A percentile compares a stretch with the other conserved stretches of the same genome.
Evolutionary conservation across 2,329 filamentous ascomycete genomes (phyloP).

Genomic region (Cryphonectria japonica): DNA sequence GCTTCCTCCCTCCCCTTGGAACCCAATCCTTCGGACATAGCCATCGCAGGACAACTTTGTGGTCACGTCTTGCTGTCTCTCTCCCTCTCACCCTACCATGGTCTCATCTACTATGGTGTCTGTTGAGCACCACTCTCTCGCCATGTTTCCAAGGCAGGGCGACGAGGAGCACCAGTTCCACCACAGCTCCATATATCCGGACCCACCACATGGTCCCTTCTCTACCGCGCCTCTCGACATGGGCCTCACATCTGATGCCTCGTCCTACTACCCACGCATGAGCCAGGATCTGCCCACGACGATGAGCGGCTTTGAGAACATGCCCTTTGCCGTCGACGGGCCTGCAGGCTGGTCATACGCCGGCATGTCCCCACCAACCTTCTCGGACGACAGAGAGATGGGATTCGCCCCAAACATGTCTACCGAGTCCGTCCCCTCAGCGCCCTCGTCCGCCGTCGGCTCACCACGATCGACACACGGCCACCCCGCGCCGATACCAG

Average conservation of each 20-base stretch:
- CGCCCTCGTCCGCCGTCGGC: slow-evolving; percentile 68
- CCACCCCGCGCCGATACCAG: slow-evolving; percentile 59
- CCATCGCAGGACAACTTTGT: background rate
- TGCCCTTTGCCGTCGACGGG: slow-evolving; percentile 51
- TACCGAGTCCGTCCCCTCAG: slow-evolving; percentile 64
- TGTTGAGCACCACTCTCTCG: slow-evolving; percentile 33
- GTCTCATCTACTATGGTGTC: slow-evolving; percentile 32
- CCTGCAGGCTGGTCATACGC: slow-evolving; percentile 49
- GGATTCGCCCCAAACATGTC: slow-evolving; percentile 60
- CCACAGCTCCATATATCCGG: slow-evolving; percentile 49
- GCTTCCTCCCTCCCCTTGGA: slow-evolving; percentile 1
- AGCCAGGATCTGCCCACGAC: slow-evolving; percentile 46
- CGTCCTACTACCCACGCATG: slow-evolving; percentile 44
- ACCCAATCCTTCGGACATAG: background rate
- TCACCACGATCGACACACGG: slow-evolving; percentile 68
- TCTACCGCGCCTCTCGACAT: slow-evolving; percentile 51
- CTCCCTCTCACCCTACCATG: background rate
- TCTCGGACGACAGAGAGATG: slow-evolving; percentile 55
- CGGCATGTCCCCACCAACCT: slow-evolving; percentile 53
- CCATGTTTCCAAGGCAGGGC: slow-evolving; percentile 35
- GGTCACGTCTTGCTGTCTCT: background rate
- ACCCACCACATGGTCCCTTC: slow-evolving; percentile 47
- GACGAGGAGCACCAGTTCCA: slow-evolving; percentile 44
- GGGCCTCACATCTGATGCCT: slow-evolving; percentile 50
- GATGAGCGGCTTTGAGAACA: slow-evolving; percentile 49